phyloP scores from a whole-genome alignment of 169 alveolate species.

The Plasmodium malariae region DNA sequence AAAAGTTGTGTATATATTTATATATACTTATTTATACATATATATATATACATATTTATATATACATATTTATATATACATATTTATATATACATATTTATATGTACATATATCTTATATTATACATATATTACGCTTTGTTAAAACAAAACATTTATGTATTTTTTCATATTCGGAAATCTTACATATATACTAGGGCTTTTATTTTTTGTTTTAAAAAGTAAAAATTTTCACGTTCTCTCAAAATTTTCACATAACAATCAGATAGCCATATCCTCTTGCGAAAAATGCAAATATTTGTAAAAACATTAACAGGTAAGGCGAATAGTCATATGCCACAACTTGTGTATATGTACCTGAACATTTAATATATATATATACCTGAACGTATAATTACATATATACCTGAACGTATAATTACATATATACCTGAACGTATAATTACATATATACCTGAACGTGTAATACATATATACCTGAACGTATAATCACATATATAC shows the following conservation, averaged over 20 bases:
- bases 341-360: neutral
- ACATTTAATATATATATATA: neutral
- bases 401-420: neutral
- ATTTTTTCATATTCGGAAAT: slow-evolving; percentile 37
- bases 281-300: slow-evolving; percentile 94
- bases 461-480: neutral
- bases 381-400: neutral
- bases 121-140: slow-evolving; percentile 62
- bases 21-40: too few species aligned
- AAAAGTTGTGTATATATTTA: too few species aligned
- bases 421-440: neutral
- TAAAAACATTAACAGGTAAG: slow-evolving; percentile 96
- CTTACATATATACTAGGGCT: slow-evolving; percentile 22
- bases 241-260: slow-evolving; percentile 1
- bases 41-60: too few species aligned
- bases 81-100: too few species aligned
- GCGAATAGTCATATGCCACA: neutral
- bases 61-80: too few species aligned
- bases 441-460: neutral
- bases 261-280: slow-evolving; percentile 4
- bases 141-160: slow-evolving; percentile 44
- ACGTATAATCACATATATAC: neutral
- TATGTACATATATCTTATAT: too few species aligned
- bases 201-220: slow-evolving; percentile 23
- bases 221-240: neutral